Evolutionary conservation across 192 early-diverging fungal species (phyloP), one percentile per base, ranked within the genome.

Genomic region (Phycomyces blakesleeanus): DNA sequence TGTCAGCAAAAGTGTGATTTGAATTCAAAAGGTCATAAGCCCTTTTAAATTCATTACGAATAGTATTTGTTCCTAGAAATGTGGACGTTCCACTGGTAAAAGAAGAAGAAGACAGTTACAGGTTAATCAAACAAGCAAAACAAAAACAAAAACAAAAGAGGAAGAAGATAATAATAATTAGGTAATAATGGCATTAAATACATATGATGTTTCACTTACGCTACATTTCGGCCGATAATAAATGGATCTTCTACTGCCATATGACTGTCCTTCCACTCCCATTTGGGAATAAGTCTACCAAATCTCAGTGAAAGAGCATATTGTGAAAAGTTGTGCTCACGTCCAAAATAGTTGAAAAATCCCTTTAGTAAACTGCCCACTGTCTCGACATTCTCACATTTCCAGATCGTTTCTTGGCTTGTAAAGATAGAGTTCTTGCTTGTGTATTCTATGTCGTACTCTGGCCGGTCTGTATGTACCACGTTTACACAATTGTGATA

Each of bases 201-300:
- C n/a, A n/a, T n/a, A n/a, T n/a, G n/a, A n/a, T n/a, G n/a, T n/a
- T n/a, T n/a, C 11, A 47, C 44, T 18, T 47, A 47, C 44, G 41
- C 59, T 10, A 61, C 40, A 49, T 61, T 61, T 2, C 38, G 38
- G n/a, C 26, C 20, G 3, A 47, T 15, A 50, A 61, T 49, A 22
- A 61, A 61, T 26, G 59, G 59, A 27, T 61, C 59, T 61, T 61
- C 15, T 20, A 61, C 42, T 24, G 5, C 39, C 9, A 61, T 11
- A 5, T 39, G 39, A 41, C 9, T 15, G 3, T 1, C 20, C 3
- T 5, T 6, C 50, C 51, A 64, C 0, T 34, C 38, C 18, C 24
- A 40, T 12, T 54, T 39, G 15, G 20, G 29, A 10, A 61, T 21
- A 0, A 27, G 15, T 22, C 2, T 16, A 4, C 59, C 59, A 26